A percentile compares a stretch with the other conserved stretches of the same genome.
phyloP scores from a whole-genome alignment of 768 basidiomycete genomes.

The Leccinellum luteum region DNA sequence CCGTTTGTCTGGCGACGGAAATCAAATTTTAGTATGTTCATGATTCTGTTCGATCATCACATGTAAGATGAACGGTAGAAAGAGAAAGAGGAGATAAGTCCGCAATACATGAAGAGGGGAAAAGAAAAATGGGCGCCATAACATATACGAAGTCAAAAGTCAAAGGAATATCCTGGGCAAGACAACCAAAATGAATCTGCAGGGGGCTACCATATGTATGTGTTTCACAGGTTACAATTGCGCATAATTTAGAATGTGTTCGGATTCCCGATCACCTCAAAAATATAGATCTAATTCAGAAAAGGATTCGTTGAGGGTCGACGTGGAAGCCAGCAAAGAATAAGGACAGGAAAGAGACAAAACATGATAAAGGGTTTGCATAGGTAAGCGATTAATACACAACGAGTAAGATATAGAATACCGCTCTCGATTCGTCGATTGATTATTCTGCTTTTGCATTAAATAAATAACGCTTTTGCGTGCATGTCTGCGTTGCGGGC shows the following conservation, averaged over 20 bases:
- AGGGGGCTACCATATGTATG: background rate
- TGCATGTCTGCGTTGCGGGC: background rate
- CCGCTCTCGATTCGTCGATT: slow-evolving; percentile 11
- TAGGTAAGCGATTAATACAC: slow-evolving; percentile 27
- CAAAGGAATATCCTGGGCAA: background rate
- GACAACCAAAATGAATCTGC: background rate
- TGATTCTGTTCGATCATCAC: background rate
- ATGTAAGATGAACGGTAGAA: background rate
- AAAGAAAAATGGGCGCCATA: background rate
- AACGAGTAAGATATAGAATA: slow-evolving; percentile 23
- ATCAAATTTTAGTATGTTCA: background rate
- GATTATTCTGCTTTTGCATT: slow-evolving; percentile 11
- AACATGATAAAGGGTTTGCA: slow-evolving; percentile 15
- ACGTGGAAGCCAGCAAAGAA: background rate
- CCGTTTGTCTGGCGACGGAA: background rate
- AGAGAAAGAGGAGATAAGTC: background rate
- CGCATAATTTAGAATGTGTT: background rate
- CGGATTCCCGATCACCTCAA: background rate
- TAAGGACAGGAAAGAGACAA: slow-evolving; percentile 1
- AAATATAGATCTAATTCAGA: background rate
- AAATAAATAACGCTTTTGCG: slow-evolving; percentile 4
- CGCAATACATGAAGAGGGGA: background rate
- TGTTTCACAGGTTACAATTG: background rate
- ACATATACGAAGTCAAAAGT: background rate
- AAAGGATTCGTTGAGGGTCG: background rate